Evolutionary conservation across 2,329 filamentous ascomycete species (phyloP).

Genomic region (Nemania sp.): DNA sequence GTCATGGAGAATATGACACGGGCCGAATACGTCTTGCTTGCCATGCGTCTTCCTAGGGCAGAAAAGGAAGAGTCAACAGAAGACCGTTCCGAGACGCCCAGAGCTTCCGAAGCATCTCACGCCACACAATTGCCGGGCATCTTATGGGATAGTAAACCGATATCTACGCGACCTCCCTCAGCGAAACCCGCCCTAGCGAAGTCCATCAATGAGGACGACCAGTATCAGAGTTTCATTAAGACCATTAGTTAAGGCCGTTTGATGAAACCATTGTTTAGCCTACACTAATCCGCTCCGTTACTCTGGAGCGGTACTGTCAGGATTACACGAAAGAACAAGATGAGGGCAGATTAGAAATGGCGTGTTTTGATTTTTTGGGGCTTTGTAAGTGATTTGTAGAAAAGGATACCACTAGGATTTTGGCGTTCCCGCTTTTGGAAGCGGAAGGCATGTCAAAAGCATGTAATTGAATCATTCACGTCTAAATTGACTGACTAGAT

Average conservation of each 20-base stretch:
- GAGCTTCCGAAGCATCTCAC: constrained; percentile 30
- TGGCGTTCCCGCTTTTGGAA: constrained; percentile 20
- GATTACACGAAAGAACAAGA: too few relatives aligned
- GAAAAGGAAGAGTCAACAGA: constrained; percentile 44
- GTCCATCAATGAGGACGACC: constrained; percentile 48
- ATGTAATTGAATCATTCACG: not conserved
- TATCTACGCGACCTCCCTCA: constrained; percentile 21
- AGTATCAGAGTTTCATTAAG: constrained; percentile 52
- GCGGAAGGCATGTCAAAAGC: not conserved
- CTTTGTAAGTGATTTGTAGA: not conserved
- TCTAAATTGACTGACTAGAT: not conserved
- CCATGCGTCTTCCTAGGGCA: constrained; percentile 65
- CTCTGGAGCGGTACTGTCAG: not conserved
- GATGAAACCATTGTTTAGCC: not conserved
- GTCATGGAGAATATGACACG: constrained; percentile 72
- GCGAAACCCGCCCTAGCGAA: constrained; percentile 35
- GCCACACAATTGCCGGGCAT: constrained; percentile 36
- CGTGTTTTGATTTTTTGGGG: too few relatives aligned
- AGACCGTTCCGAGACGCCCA: constrained; percentile 37
- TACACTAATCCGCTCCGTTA: not conserved
- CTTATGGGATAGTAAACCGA: constrained; percentile 43
- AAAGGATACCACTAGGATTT: constrained; percentile 19
- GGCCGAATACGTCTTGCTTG: constrained; percentile 68
- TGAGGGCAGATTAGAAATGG: too few relatives aligned
- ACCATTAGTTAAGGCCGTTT: constrained; percentile 42